phyloP scores from a whole-genome alignment of 2,329 filamentous ascomycete species.

The Diaporthe sp. region DNA sequence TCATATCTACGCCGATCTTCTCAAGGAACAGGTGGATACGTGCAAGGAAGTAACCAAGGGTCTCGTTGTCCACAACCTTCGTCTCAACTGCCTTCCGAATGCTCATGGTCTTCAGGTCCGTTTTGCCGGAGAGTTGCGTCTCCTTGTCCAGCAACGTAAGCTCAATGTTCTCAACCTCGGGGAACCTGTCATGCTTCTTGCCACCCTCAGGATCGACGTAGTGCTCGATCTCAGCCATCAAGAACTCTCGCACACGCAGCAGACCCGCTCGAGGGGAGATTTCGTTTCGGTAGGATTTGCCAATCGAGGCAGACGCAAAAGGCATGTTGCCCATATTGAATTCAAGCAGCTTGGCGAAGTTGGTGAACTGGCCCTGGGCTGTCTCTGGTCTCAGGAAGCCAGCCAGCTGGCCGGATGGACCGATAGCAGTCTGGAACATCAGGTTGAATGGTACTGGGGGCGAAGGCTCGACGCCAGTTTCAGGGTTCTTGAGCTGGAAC shows the following conservation, averaged over 20 bases:
- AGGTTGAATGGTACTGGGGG: constrained; percentile 95
- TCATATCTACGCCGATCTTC: constrained; percentile 87
- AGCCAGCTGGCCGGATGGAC: constrained; percentile 87
- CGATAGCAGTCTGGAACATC: constrained; percentile 98
- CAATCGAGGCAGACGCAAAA: constrained; percentile 96
- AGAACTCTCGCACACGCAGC: constrained; percentile 93
- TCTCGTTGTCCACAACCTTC: constrained; percentile 94
- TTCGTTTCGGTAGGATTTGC: constrained; percentile 98
- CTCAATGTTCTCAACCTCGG: constrained; percentile 86
- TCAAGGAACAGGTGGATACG: constrained; percentile 92
- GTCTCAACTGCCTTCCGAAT: constrained; percentile 89
- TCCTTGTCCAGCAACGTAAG: constrained; percentile 87
- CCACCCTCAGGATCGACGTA: constrained; percentile 94
- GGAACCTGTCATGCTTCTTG: constrained; percentile 93
- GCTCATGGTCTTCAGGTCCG: constrained; percentile 77
- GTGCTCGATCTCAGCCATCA: constrained; percentile 99
- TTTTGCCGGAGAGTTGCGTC: constrained; percentile 89
- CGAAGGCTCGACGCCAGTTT: constrained; percentile 80
- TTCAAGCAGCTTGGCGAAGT: constrained; percentile 95
- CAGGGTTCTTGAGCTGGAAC: constrained; percentile 90
- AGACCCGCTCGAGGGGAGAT: constrained; percentile 94
- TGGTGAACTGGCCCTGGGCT: constrained; percentile 97
- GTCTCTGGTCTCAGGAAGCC: constrained; percentile 95
- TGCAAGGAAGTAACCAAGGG: constrained; percentile 95
- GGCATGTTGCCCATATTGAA: constrained; percentile 97